Conservation (phyloP, 768 basidiomycete species). For the Pseudohyphozyma bogoriensis region DNA sequence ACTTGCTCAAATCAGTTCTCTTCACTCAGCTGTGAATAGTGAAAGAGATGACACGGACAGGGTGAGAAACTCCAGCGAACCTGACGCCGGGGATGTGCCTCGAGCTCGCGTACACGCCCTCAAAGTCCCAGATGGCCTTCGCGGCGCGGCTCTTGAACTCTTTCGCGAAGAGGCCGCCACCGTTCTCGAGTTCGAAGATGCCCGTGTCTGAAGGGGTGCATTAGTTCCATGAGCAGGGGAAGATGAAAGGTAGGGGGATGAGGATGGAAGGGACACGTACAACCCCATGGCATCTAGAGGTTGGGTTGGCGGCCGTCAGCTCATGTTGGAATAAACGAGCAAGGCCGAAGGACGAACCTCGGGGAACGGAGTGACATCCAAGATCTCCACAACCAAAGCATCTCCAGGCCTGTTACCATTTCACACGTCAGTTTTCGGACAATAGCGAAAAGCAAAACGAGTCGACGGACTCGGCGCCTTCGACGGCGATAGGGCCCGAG, state of each 20-base stretch:
- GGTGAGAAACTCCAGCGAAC: slow-evolving; percentile 67
- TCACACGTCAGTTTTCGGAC: not conserved
- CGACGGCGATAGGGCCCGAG: slow-evolving; percentile 64
- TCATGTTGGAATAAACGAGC: slow-evolving; percentile 40
- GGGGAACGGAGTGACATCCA: slow-evolving; percentile 44
- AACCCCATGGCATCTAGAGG: slow-evolving; percentile 69
- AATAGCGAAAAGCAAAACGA: not conserved
- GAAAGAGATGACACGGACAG: slow-evolving; percentile 48
- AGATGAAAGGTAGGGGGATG: not conserved
- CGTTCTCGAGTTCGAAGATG: slow-evolving; percentile 63
- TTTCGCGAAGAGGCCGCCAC: slow-evolving; percentile 59
- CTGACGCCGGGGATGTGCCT: slow-evolving; percentile 69
- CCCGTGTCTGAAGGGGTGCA: too few relatives aligned
- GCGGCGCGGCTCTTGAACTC: slow-evolving; percentile 60
- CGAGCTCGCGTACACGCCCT: slow-evolving; percentile 58
- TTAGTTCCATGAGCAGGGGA: too few relatives aligned
- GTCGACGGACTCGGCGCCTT: slow-evolving; percentile 48
- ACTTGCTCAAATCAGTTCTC: too few relatives aligned
- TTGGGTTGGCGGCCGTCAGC: not conserved
- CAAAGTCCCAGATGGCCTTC: slow-evolving; percentile 73
- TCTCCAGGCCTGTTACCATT: slow-evolving; percentile 48
- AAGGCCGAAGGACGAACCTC: slow-evolving; percentile 40
- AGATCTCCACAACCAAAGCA: slow-evolving; percentile 65
- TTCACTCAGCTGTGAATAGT: not conserved
- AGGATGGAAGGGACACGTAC: slow-evolving; percentile 31